Evolutionary conservation across 768 basidiomycete genomes (phyloP).

Genomic region (Pisolithus marmoratus): DNA sequence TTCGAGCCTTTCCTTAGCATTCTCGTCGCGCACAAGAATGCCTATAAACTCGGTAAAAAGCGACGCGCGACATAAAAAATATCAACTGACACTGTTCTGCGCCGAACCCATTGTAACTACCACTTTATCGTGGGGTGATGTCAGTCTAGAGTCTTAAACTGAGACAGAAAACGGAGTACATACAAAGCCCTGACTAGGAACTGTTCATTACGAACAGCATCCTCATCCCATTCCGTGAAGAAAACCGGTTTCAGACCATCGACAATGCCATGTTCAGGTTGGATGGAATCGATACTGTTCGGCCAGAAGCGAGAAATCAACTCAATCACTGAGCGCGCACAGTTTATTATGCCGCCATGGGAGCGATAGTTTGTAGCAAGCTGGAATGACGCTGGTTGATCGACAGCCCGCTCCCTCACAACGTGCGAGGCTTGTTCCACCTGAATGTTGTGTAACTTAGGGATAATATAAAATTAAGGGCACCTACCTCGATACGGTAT

Average conservation of each 20-base stretch:
- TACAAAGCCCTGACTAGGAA: slow-evolving; percentile 51
- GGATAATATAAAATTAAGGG: not conserved
- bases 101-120: slow-evolving; percentile 17
- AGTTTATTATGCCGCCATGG: slow-evolving; percentile 66
- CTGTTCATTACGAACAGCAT: slow-evolving; percentile 43
- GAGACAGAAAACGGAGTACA: slow-evolving; percentile 3
- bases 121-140: slow-evolving; percentile 25
- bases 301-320: slow-evolving; percentile 60
- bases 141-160: slow-evolving; percentile 7
- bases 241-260: slow-evolving; percentile 55
- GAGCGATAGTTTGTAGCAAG: slow-evolving; percentile 64
- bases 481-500: slow-evolving; percentile 51
- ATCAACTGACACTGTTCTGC: not conserved
- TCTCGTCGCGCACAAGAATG: not conserved
- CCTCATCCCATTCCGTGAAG: slow-evolving; percentile 42
- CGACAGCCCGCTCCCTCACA: slow-evolving; percentile 8
- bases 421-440: slow-evolving; percentile 10
- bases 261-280: slow-evolving; percentile 49
- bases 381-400: slow-evolving; percentile 42
- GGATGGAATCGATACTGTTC: slow-evolving; percentile 53
- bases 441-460: slow-evolving; percentile 8
- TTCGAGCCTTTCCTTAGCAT: not conserved
- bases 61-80: not conserved
- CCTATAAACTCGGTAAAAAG: not conserved
- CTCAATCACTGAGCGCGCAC: slow-evolving; percentile 60